A percentile compares a stretch with the other conserved stretches of the same genome.
Evolutionary conservation across 2,329 filamentous ascomycete species (phyloP).

Genomic region (Mycosphaerella arachidis): DNA sequence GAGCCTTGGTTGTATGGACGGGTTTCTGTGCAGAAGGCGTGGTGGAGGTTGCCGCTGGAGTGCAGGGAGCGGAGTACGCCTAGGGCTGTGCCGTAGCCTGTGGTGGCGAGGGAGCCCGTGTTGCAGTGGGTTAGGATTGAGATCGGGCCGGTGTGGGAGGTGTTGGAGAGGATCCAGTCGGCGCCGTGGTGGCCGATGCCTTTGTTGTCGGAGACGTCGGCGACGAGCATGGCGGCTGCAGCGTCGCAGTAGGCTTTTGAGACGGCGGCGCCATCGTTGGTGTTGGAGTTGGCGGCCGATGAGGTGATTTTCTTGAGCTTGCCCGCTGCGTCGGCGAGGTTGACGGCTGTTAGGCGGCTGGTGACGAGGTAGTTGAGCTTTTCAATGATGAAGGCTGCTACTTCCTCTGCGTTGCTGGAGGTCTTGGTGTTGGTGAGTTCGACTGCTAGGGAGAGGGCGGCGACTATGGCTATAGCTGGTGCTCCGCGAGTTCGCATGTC

Average conservation of each 20-base stretch:
- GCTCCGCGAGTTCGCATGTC: slow-evolving; percentile 77
- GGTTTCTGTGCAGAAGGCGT: slow-evolving; percentile 95
- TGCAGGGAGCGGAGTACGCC: slow-evolving; percentile 87
- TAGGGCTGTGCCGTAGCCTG: slow-evolving; percentile 93
- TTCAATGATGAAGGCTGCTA: slow-evolving; percentile 63
- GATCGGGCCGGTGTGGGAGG: slow-evolving; percentile 52
- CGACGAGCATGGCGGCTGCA: slow-evolving; percentile 79
- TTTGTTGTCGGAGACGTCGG: slow-evolving; percentile 83
- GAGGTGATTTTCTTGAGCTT: slow-evolving; percentile 67
- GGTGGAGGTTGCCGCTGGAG: slow-evolving; percentile 60
- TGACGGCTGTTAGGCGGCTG: slow-evolving; percentile 90
- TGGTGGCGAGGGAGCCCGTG: slow-evolving; percentile 92
- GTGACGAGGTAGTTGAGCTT: slow-evolving; percentile 82
- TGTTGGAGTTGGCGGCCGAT: slow-evolving; percentile 41
- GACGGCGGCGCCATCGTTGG: slow-evolving; percentile 51
- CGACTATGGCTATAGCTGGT: slow-evolving; percentile 97
- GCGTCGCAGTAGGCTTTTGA: slow-evolving; percentile 68
- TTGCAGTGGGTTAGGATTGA: slow-evolving; percentile 98
- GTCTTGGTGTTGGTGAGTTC: slow-evolving; percentile 62
- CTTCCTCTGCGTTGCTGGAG: slow-evolving; percentile 54
- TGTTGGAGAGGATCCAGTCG: slow-evolving; percentile 67
- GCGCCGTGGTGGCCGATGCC: slow-evolving; percentile 80
- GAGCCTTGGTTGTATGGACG: slow-evolving; percentile 97
- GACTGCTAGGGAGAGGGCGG: slow-evolving; percentile 79
- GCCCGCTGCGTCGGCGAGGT: slow-evolving; percentile 81